Conservation (phyloP, 2,329 filamentous ascomycete species). For the Pseudomassariella vexata region DNA sequence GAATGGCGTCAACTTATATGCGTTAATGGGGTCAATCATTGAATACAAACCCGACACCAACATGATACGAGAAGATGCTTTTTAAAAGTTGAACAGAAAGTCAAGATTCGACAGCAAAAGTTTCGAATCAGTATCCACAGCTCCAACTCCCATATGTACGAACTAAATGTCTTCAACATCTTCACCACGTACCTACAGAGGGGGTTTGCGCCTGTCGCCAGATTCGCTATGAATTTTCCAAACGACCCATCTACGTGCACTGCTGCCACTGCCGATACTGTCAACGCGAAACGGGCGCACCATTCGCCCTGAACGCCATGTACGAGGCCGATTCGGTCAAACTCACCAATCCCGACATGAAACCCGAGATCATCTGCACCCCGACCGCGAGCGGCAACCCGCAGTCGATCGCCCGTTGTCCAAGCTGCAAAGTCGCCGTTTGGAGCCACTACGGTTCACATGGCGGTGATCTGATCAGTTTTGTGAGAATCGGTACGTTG, state of each 20-base stretch:
- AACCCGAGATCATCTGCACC: conserved; percentile 2
- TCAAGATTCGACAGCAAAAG: too few species aligned
- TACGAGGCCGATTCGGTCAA: not conserved
- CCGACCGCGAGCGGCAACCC: not conserved
- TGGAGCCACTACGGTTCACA: conserved; percentile 4
- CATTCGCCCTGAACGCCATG: conserved; percentile 7
- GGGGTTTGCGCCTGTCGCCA: conserved; percentile 1
- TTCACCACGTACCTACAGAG: too few species aligned
- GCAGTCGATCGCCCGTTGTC: conserved; percentile 5
- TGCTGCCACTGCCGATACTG: conserved; percentile 5
- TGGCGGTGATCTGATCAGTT: conserved; percentile 1
- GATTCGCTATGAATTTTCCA: conserved; percentile 1
- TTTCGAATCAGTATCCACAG: too few species aligned
- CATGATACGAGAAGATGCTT: too few species aligned
- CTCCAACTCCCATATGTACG: too few species aligned
- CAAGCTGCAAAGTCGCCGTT: conserved; percentile 3
- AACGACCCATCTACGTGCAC: conserved; percentile 4
- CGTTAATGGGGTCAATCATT: too few species aligned
- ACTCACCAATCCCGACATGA: not conserved
- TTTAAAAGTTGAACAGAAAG: too few species aligned
- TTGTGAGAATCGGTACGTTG: conserved; percentile 4
- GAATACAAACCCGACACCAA: too few species aligned
- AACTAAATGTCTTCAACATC: too few species aligned
- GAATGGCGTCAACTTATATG: too few species aligned
- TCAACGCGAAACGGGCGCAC: conserved; percentile 3